Evolutionary conservation across 2,329 filamentous ascomycete species (phyloP), one percentile per base, ranked within the genome.

Genomic region (Parascedosporium putredinis): DNA sequence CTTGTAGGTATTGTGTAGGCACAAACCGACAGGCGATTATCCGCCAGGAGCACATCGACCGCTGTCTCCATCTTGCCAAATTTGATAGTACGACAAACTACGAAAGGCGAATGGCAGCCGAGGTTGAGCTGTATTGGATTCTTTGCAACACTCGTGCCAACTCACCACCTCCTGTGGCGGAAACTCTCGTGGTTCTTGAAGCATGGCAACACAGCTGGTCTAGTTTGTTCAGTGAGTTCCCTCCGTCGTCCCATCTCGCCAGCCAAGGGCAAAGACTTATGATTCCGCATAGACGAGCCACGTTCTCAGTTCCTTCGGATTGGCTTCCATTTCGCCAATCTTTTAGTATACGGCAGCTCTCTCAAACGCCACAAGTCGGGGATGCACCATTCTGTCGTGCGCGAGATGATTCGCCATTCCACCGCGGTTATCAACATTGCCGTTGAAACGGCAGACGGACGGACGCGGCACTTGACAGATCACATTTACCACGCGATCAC

Each of bases 291-390:
- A 60, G 60, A 58, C 5, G 50, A 60, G 36, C 57, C 59, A 2
- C 56, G 60, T 1, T 60, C 60, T 7, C 60, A 61, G 10, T 62
- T 62, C 29, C 53, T 62, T 0, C 59, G 61, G 33, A 59, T 62
- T 55, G 59, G 60, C 1, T 59, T 59, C 22, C 53, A 61, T 40
- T 62, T 62, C 29, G 58, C 59, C 4, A 53, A 60, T 9, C 55
- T 61, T 0, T 43, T 62, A 2, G 54, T 55, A 0, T 52, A 58
- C 23, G 56, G 54, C 5, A 59, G 59, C n/a, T 56, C 55, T 1
- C 47, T 60, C 2, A 59, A 56, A 24, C 52, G 54, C 1, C 51
- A 54, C 1, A 50, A 53, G 18, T 52, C 52, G 2, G 42, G 51
- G 0, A 56, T 57, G 52, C 31, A 52, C 18, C 53, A 38, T 2